A percentile compares a stretch with the other conserved stretches of the same genome.
These are phyloP conservation scores for Clonostachys rhizophaga DNA, from an alignment of 2,329 filamentous ascomycete species.

Conservation along the genomic window DNA sequence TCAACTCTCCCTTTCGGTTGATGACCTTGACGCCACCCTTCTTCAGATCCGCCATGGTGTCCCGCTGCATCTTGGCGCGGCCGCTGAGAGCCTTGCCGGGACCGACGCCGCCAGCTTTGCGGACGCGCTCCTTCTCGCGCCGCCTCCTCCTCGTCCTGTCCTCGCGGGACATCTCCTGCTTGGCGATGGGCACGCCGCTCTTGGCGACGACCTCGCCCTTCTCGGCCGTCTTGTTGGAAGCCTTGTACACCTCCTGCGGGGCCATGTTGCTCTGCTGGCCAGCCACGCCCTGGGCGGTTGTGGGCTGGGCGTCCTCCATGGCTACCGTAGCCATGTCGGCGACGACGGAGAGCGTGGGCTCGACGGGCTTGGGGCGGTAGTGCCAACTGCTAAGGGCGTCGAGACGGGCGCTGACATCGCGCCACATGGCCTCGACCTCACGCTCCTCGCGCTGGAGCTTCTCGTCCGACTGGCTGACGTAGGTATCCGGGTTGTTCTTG, in stretches of 20 bases:
- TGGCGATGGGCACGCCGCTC: conserved; percentile 71
- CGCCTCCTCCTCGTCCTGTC: conserved; percentile 74
- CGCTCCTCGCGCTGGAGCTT: conserved; percentile 77
- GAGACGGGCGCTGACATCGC: conserved; percentile 71
- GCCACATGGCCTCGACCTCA: conserved; percentile 82
- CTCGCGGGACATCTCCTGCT: conserved; percentile 83
- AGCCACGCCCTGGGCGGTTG: conserved; percentile 69
- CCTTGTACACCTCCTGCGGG: conserved; percentile 89
- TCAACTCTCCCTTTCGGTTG: conserved; percentile 81
- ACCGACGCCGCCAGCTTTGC: conserved; percentile 54
- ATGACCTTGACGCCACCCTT: conserved; percentile 90
- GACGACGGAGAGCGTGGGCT: conserved; percentile 79
- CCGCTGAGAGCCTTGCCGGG: conserved; percentile 44
- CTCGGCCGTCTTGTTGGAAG: conserved; percentile 61
- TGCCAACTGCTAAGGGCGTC: conserved; percentile 92
- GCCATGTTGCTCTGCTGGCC: conserved; percentile 67
- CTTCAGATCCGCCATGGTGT: conserved; percentile 64
- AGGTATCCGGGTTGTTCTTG: conserved; percentile 69
- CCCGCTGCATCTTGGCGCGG: conserved; percentile 43
- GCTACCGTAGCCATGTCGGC: conserved; percentile 85
- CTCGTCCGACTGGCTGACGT: conserved; percentile 77
- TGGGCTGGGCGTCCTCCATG: conserved; percentile 94
- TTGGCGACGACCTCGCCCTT: conserved; percentile 72
- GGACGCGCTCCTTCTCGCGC: conserved; percentile 80
- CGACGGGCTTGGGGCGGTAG: conserved; percentile 85